Evolutionary conservation across 495 filamentous ascomycete species (phyloP).

Genomic region (Lasiosphaeria hispida): DNA sequence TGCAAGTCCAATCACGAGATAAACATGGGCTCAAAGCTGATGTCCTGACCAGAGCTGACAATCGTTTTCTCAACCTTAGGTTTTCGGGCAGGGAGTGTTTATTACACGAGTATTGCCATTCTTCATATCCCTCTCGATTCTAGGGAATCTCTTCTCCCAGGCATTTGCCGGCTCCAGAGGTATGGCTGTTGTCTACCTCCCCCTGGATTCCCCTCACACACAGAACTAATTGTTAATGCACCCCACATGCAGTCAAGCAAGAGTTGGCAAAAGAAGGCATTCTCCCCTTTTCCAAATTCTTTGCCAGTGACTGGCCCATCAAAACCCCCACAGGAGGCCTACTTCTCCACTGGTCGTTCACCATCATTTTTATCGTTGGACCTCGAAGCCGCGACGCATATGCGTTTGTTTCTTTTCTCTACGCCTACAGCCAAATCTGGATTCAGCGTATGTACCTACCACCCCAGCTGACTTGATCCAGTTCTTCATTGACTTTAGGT

Average conservation of each 20-base stretch:
- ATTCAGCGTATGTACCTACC: background rate
- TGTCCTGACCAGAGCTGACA: background rate
- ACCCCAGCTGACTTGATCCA: background rate
- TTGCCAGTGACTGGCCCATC: slow-evolving; percentile 9
- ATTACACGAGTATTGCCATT: slow-evolving; percentile 6
- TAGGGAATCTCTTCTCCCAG: slow-evolving; percentile 12
- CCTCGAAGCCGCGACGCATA: background rate
- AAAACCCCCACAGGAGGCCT: slow-evolving; percentile 6
- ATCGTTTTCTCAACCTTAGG: background rate
- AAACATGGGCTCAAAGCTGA: too few relatives aligned
- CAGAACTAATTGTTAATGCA: too few relatives aligned
- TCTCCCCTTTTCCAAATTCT: slow-evolving; percentile 1
- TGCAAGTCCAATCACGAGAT: too few relatives aligned
- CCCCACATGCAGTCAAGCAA: slow-evolving; percentile 10
- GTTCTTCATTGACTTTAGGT: background rate
- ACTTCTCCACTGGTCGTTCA: slow-evolving; percentile 4
- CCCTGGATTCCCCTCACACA: background rate
- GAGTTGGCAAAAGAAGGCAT: slow-evolving; percentile 7
- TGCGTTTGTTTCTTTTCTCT: background rate
- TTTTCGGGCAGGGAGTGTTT: slow-evolving; percentile 3
- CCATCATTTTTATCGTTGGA: background rate
- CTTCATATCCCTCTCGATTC: slow-evolving; percentile 9
- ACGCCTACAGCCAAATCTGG: background rate
- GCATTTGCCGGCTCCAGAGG: slow-evolving; percentile 4
- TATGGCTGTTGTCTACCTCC: background rate